Conservation (phyloP, 768 basidiomycete genomes). For the Sistotremastrum niveocremeum region DNA sequence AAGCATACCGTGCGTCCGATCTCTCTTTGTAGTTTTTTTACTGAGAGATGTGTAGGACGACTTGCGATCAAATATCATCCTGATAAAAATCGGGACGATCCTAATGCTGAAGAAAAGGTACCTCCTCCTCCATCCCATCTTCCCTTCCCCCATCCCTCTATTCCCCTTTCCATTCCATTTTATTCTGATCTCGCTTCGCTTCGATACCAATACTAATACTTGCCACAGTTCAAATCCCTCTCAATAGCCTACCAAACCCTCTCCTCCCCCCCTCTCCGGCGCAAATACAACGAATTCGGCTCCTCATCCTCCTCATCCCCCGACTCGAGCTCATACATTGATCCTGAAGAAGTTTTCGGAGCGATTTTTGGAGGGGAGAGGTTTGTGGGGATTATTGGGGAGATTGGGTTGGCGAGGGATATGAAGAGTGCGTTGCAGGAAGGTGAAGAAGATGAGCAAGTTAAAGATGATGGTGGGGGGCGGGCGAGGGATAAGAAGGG, state of each 20-base stretch:
- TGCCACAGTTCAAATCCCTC: conserved; percentile 86
- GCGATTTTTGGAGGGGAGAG: conserved; percentile 84
- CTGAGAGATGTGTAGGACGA: conserved; percentile 31
- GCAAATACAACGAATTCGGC: conserved; percentile 88
- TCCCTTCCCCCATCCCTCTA: too few species aligned
- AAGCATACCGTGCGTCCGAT: conserved; percentile 59
- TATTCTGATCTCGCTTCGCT: too few species aligned
- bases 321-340: conserved; percentile 25
- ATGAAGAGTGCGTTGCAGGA: conserved; percentile 92
- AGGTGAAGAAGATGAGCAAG: conserved; percentile 54
- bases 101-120: conserved; percentile 53
- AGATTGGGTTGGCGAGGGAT: conserved; percentile 76
- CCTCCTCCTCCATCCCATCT: conserved; percentile 21
- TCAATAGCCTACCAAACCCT: conserved; percentile 83
- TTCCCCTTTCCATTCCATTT: too few species aligned
- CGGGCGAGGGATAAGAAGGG: conserved; percentile 39
- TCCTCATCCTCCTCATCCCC: conserved; percentile 35
- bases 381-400: conserved; percentile 78
- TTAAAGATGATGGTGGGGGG: conserved; percentile 21
- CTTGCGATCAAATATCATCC: conserved; percentile 86
- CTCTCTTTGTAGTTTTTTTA: not conserved
- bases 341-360: conserved; percentile 32
- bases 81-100: conserved; percentile 86
- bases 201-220: too few species aligned
- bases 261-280: conserved; percentile 59